A percentile compares a stretch with the other conserved stretches of the same genome.
phyloP scores from a whole-genome alignment of 2,329 filamentous ascomycete species.

The Raffaelea arxii region DNA sequence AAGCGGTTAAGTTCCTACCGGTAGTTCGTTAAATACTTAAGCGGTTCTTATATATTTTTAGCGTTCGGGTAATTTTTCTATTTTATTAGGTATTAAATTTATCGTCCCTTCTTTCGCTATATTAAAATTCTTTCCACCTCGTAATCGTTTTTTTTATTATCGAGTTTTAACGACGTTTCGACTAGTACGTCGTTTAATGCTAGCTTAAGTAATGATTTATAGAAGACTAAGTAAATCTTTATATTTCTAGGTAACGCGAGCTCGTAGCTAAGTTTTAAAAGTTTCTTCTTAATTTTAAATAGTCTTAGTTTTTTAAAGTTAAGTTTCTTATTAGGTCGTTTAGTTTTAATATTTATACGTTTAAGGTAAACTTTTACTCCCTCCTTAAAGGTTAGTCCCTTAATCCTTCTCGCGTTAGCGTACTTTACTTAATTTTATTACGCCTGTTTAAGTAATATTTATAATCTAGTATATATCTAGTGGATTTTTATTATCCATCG shows the following conservation, averaged over 20 bases:
- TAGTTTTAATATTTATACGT: background rate
- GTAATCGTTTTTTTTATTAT: background rate
- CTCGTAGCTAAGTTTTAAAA: background rate
- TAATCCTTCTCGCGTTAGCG: background rate
- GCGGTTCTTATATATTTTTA: background rate
- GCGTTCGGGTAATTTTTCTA: too few species aligned
- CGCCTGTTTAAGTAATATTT: too few species aligned
- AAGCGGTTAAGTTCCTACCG: too few species aligned
- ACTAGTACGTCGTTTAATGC: background rate
- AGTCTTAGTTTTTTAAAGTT: background rate
- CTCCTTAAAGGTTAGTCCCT: too few species aligned
- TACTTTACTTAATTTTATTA: background rate
- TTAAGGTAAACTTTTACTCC: background rate
- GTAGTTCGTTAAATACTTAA: too few species aligned
- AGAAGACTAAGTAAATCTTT: background rate
- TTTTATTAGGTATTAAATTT: background rate
- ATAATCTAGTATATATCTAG: too few species aligned
- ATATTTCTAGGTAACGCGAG: background rate
- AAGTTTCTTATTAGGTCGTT: background rate
- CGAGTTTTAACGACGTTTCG: too few species aligned
- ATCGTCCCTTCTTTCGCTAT: background rate
- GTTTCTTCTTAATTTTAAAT: background rate
- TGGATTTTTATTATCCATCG: too few species aligned
- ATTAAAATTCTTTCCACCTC: background rate
- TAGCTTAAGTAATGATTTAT: background rate